Evolutionary conservation across 805 yeast genomes (phyloP).

Genomic region (Cyberlindnera amylophila): DNA sequence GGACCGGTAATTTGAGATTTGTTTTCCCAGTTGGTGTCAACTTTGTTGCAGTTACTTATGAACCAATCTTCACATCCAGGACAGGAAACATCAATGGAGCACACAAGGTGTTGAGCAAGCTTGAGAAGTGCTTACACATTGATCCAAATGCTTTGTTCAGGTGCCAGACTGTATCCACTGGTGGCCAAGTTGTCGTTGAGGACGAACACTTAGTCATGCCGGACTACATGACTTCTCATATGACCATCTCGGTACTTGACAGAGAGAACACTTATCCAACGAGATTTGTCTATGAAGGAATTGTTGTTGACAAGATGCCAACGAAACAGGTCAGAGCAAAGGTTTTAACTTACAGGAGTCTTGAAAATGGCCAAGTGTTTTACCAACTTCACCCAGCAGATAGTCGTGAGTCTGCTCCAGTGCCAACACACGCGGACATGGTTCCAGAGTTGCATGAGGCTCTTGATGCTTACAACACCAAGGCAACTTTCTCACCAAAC

Average conservation of each 20-base stretch:
- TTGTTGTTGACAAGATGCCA: background rate
- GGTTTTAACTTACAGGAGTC: background rate
- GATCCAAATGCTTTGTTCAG: conserved; percentile 12
- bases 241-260: background rate
- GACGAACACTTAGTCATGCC: background rate
- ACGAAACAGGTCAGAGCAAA: background rate
- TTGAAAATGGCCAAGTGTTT: background rate
- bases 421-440: no score
- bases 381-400: background rate
- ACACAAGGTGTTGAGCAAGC: background rate
- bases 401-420: background rate
- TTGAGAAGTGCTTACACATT: conserved; percentile 15
- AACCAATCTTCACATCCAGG: conserved; percentile 6
- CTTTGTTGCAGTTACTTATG: conserved; percentile 8
- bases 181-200: background rate
- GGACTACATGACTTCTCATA: background rate
- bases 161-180: background rate
- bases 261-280: no score
- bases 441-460: no score
- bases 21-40: conserved; percentile 12
- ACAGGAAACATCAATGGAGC: background rate
- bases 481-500: no score
- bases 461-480: no score
- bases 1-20: conserved; percentile 17
- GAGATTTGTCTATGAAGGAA: no score